These are phyloP conservation scores for Arctium minus DNA, from an alignment of 129 eudicot species.

Conservation along the genomic window DNA sequence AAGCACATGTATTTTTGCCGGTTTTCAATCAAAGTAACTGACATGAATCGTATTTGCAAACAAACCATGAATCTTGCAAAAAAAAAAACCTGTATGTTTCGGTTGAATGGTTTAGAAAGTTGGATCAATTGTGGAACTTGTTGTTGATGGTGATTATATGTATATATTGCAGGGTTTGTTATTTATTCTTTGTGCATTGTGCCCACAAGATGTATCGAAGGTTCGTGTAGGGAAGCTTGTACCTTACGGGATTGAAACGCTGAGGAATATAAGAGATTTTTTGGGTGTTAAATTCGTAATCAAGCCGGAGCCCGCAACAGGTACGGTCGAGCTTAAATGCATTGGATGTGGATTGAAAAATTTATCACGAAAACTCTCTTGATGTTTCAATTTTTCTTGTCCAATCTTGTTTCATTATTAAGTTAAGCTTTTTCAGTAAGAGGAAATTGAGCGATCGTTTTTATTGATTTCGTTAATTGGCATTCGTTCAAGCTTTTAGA, in stretches of 20 bases:
- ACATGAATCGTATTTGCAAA: neutral
- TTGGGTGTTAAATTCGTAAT: slow-evolving; percentile 77
- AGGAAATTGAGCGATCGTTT: neutral
- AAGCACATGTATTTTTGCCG: neutral
- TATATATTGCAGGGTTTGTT: slow-evolving; percentile 70
- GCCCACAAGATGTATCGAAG: slow-evolving; percentile 89
- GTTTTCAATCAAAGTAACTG: neutral
- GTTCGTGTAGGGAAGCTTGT: slow-evolving; percentile 93
- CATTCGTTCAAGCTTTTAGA: neutral
- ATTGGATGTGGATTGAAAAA: slow-evolving; percentile 81
- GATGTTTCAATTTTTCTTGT: neutral
- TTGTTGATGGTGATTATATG: neutral
- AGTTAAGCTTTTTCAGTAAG: neutral
- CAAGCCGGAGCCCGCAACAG: slow-evolving; percentile 83
- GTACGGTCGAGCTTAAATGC: slow-evolving; percentile 82
- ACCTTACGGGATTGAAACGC: slow-evolving; percentile 78
- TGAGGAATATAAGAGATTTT: slow-evolving; percentile 74
- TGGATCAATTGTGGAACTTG: neutral
- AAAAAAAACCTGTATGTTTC: neutral
- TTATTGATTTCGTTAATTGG: neutral
- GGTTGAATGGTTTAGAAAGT: neutral
- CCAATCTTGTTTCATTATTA: neutral
- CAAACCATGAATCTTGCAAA: no score
- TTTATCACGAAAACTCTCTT: slow-evolving; percentile 63
- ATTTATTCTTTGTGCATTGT: slow-evolving; percentile 91